These are phyloP conservation scores for Ceratonia siliqua DNA, from an alignment of 306 rosid genomes.

Conservation along the genomic window DNA sequence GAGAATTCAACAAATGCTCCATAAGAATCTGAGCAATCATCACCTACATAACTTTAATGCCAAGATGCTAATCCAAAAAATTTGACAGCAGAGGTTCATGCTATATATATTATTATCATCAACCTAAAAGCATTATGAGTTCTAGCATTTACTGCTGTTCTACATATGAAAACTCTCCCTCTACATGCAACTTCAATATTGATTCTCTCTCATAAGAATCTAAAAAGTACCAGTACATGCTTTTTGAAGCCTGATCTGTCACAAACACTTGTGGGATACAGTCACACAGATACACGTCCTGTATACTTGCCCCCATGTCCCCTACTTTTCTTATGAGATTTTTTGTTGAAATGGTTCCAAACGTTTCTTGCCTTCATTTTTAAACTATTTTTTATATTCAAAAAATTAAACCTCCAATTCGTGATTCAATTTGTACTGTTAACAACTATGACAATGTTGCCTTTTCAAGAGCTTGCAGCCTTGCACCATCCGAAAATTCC, in stretches of 20 bases:
- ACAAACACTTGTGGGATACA: not conserved
- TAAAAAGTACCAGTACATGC: not conserved
- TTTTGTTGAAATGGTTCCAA: no score
- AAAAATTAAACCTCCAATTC: not conserved
- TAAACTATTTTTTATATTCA: not conserved
- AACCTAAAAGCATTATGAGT: conserved; percentile 12
- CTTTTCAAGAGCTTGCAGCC: not conserved
- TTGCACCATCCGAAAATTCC: not conserved
- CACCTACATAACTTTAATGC: not conserved
- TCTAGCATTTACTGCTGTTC: not conserved
- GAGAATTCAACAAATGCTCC: not conserved
- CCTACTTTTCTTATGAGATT: no score
- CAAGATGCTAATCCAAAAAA: not conserved
- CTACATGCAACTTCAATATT: not conserved
- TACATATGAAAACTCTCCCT: not conserved
- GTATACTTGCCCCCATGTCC: not conserved
- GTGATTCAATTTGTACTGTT: not conserved
- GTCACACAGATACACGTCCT: not conserved
- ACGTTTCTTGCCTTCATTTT: not conserved
- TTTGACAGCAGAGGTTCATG: not conserved
- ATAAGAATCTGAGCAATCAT: not conserved
- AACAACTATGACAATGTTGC: not conserved
- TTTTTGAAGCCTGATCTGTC: not conserved
- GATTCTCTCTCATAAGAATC: not conserved
- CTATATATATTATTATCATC: not conserved